Conservation (phyloP, 208 protist species). For the Trypanosoma conorhini region DNA sequence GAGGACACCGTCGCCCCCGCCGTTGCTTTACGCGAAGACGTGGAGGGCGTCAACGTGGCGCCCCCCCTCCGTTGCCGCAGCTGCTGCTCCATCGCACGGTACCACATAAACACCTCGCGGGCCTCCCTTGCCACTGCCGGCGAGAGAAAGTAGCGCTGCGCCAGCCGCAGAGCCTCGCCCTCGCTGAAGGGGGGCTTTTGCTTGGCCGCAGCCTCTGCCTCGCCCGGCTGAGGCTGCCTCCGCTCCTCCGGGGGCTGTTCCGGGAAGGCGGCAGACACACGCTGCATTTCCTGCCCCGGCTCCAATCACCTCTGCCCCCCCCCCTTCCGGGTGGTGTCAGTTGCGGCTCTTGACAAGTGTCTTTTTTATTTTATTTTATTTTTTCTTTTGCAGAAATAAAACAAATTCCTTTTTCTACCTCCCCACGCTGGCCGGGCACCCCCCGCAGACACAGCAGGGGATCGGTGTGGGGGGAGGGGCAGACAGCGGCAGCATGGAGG, state of each 20-base stretch:
- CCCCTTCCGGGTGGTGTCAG: not conserved
- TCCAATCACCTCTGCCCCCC: not conserved
- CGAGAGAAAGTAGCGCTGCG: constrained; percentile 40
- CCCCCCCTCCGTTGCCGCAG: not conserved
- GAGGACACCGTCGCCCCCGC: not conserved
- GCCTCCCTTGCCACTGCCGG: constrained; percentile 38
- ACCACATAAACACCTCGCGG: constrained; percentile 36
- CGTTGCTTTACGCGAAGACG: not conserved
- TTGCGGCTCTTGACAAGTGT: not conserved
- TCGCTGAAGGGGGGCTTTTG: not conserved
- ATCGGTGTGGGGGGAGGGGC: too few species aligned
- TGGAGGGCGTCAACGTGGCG: not conserved
- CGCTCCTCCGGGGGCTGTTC: not conserved
- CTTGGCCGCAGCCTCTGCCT: not conserved
- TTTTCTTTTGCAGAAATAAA: too few species aligned
- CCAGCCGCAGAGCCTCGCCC: constrained; percentile 27
- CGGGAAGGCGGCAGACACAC: not conserved
- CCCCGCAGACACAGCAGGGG: too few species aligned
- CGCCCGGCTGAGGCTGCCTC: not conserved
- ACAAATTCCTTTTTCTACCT: too few species aligned
- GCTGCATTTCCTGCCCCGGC: not conserved
- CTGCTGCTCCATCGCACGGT: constrained; percentile 26
- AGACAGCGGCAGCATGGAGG: too few species aligned
- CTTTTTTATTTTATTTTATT: too few species aligned
- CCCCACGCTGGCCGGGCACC: too few species aligned